Evolutionary conservation across 768 basidiomycete species (phyloP), one percentile per base, ranked within the genome.

Genomic region (Gloeophyllum trabeum): DNA sequence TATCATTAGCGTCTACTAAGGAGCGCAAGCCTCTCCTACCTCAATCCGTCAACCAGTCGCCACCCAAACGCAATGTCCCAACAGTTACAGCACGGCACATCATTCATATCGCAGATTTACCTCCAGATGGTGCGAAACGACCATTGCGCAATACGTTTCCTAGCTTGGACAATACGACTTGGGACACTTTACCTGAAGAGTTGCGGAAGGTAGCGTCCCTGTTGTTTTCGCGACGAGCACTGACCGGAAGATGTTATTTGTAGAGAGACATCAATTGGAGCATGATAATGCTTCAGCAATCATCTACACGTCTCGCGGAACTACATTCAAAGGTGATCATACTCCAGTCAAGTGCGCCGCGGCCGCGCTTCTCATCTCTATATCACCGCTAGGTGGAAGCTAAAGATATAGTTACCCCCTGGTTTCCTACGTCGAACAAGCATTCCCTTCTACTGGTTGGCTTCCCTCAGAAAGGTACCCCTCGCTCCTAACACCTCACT

Each of bases 51-150:
- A 24, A 24, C 5, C 44, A 25, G 10, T 52, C 35, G 56, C 54
- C 42, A 59, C 59, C 42, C 60, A 58, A 21, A 46, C 6, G 24
- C 50, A n/a, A n/a, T n/a, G 59, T 41, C 1, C 39, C 43, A 24
- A 51, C 44, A 16, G 45, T 49, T 4, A 50, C 58, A 25, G 51
- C 60, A 4, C 62, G 51, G 22, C 75, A 80, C 48, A 62, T 86
- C 13, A 55, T 85, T 26, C 82, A 85, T 49, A 56, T 86, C 35
- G 73, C 80, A 1, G 70, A 73, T 7, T 63, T 66, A 3, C 61
- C 66, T 16, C 78, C 81, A 0, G 79, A 86, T 50, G 50, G 56
- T 5, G 62, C 77, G 3, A 59, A 64, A 47, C 61, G 67, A 37
- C 83, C 84, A 3, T 51, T 59, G 19, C 78, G 66, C 54, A 87